These are phyloP conservation scores for Phaeosphaeria sp. DNA, from an alignment of 2,329 filamentous ascomycete species.

Conservation along the genomic window DNA sequence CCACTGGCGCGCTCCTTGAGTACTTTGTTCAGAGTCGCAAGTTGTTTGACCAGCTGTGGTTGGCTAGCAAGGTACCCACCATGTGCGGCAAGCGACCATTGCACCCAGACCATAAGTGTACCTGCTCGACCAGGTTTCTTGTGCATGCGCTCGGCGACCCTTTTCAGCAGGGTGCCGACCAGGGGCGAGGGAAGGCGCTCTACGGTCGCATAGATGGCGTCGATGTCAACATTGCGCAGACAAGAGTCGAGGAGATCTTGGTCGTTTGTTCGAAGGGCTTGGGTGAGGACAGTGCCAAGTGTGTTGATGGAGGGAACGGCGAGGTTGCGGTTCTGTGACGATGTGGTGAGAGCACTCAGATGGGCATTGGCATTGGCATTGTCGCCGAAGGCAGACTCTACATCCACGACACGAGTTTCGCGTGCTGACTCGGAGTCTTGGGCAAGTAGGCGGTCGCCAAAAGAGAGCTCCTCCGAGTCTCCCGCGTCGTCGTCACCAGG, in stretches of 20 bases:
- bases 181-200: constrained; percentile 87
- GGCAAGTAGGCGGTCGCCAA: constrained; percentile 82
- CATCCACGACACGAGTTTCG: constrained; percentile 68
- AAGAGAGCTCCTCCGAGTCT: constrained; percentile 69
- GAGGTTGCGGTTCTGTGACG: constrained; percentile 55
- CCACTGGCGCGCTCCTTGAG: constrained; percentile 85
- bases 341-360: constrained; percentile 54
- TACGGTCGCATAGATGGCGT: constrained; percentile 85
- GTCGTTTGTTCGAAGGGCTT: constrained; percentile 93
- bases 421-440: constrained; percentile 54
- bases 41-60: constrained; percentile 78
- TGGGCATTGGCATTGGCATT: constrained; percentile 51
- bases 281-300: constrained; percentile 88
- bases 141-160: constrained; percentile 86
- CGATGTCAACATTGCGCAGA: constrained; percentile 77
- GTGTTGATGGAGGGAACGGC: constrained; percentile 68
- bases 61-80: constrained; percentile 89
- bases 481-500: constrained; percentile 43
- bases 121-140: constrained; percentile 87
- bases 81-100: constrained; percentile 91
- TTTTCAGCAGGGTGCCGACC: constrained; percentile 78
- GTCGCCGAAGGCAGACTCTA: constrained; percentile 64
- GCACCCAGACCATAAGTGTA: constrained; percentile 91
- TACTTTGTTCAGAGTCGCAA: constrained; percentile 82
- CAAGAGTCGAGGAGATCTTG: constrained; percentile 88